Base-by-base conservation (phyloP, 345 rosid genomes). In the Dimocarpus longan region DNA sequence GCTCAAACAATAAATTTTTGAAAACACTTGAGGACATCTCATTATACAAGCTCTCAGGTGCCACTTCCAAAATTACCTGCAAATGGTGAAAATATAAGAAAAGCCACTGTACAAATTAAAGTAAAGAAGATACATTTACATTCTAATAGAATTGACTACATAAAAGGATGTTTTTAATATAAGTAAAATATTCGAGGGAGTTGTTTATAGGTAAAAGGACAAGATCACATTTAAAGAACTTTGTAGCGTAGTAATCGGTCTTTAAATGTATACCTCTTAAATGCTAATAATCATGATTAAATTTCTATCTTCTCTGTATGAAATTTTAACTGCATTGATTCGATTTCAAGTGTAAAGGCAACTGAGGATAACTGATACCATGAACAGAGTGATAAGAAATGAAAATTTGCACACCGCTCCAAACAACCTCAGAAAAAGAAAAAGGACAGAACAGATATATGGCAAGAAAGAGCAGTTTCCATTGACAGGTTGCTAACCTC, bases 21-120 rank as follows among this genome's bases (percentile, higher is more conserved):
- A 93, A 96, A 78, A 96, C 78, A 81, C 92, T 93, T 59, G 69
- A 67, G 76, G 93, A 86, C 82, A 96, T 75, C 80, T 91, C 94
- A 54, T 85, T 70, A 82, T 90, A 94, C 91, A 96, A 80, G 79
- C 85, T 86, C 81, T 90, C 92, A 63, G 99, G 94, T 70, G 95
- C 88, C 78, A 94, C 98, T 82, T 88, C 95, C 83, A 96, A 73
- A 85, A 96, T 89, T 77, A 96, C 98, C 99, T 96, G 91, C 83
- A 85, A 74, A 79, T 37, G 66, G 43, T 21, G 65, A 70, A 59
- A 15, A 54, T 8, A 44, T 6, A 54, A 40, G 65, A 74, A 54
- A 28, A 56, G 18, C 18, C 50, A 37, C 11, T 11, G 26, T 46
- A 21, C 39, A 13, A 18, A 43, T 21, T 46, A 46, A 15, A 54